Evolutionary conservation across 2,329 filamentous ascomycete genomes (phyloP).

Genomic region (Aspergillus pseudoviridinutans): DNA sequence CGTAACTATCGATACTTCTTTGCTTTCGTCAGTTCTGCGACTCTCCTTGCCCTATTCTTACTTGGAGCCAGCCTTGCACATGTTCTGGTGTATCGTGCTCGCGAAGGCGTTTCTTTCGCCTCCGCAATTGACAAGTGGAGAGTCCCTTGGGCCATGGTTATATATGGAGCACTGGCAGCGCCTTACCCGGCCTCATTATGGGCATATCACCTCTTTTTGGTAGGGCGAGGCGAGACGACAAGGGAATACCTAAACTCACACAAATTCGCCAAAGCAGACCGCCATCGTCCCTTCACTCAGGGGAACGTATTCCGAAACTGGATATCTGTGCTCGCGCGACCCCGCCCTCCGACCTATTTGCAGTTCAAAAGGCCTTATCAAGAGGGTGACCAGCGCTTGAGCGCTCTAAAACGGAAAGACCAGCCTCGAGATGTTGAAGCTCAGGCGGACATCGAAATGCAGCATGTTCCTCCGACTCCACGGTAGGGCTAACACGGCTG

Average conservation of each 20-base stretch:
- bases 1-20: constrained; percentile 99
- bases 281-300: constrained; percentile 86
- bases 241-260: constrained; percentile 94
- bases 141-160: constrained; percentile 81
- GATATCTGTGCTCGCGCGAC: constrained; percentile 73
- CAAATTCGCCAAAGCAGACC: constrained; percentile 88
- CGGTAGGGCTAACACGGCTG: constrained; percentile 17
- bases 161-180: constrained; percentile 71
- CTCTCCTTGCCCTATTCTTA: constrained; percentile 71
- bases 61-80: constrained; percentile 76
- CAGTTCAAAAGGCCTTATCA: constrained; percentile 74
- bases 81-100: constrained; percentile 66
- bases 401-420: constrained; percentile 53
- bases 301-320: constrained; percentile 73
- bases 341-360: constrained; percentile 82
- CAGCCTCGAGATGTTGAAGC: constrained; percentile 47
- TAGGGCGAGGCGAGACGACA: constrained; percentile 88
- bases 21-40: constrained; percentile 77
- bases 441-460: constrained; percentile 68
- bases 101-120: constrained; percentile 63
- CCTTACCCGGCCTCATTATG: constrained; percentile 80
- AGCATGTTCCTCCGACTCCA: constrained; percentile 47
- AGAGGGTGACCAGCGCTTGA: constrained; percentile 81
- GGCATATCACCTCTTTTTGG: constrained; percentile 87
- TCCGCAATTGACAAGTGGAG: constrained; percentile 66